A percentile compares a stretch with the other conserved stretches of the same genome.
Evolutionary conservation across 225 moss, liverwort and hornwort genomes (phyloP).

Genomic region (Marchantia paleacea): DNA sequence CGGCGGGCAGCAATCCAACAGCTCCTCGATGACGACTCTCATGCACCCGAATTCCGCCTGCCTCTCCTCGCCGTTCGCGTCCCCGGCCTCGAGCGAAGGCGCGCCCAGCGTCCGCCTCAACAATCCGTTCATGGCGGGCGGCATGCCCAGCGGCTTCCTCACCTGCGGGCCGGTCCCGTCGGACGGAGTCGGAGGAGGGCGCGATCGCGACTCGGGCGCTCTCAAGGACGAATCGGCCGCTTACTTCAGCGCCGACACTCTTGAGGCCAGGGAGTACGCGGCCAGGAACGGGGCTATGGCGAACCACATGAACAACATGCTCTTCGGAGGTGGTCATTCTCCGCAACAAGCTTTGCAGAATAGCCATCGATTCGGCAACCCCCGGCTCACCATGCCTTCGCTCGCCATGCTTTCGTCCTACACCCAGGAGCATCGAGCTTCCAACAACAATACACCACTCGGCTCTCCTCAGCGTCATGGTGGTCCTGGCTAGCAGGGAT

Average conservation of each 20-base stretch:
- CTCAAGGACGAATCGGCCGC: constrained; percentile 75
- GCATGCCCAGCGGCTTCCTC: constrained; percentile 56
- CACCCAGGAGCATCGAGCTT: constrained; percentile 96
- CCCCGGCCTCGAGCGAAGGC: constrained; percentile 93
- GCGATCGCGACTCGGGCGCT: constrained; percentile 58
- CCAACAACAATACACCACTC: constrained; percentile 89
- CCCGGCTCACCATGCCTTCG: constrained; percentile 66
- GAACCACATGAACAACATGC: constrained; percentile 74
- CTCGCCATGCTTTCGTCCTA: constrained; percentile 90
- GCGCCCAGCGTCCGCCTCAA: constrained; percentile 69
- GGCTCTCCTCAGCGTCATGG: constrained; percentile 89
- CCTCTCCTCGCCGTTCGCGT: constrained; percentile 71
- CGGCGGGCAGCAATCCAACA: constrained; percentile 84
- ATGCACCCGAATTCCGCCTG: constrained; percentile 75
- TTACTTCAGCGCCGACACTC: constrained; percentile 91
- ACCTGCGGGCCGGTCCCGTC: constrained; percentile 48
- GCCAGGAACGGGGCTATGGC: constrained; percentile 44
- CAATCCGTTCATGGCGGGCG: constrained; percentile 75
- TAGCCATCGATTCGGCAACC: constrained; percentile 56
- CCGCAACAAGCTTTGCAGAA: constrained; percentile 50
- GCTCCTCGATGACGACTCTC: constrained; percentile 93
- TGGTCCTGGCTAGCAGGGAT: constrained; percentile 46
- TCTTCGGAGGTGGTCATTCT: constrained; percentile 64
- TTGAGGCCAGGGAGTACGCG: constrained; percentile 77
- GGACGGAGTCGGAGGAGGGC: constrained; percentile 34